Base-by-base conservation (phyloP, 495 filamentous ascomycete genomes). In the Podospora bellae-mahoneyi region DNA sequence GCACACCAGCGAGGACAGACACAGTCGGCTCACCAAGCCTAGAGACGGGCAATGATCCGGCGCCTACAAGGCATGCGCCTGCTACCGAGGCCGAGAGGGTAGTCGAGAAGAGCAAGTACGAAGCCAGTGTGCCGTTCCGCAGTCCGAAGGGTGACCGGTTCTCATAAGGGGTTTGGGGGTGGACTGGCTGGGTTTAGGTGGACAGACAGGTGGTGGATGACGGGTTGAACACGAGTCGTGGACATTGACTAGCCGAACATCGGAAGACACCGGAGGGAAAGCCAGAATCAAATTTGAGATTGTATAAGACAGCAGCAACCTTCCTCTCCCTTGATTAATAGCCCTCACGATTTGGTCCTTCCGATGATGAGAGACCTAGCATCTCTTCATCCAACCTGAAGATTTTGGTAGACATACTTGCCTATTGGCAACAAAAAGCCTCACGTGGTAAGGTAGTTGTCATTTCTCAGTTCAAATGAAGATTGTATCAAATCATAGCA, bases 21-120 rank as follows among this genome's bases (percentile, higher is more conserved):
- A 81, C 86, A 67, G 87, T 86, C 16, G 86, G 84, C 7, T 93
- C 89, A 48, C 93, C 92, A n/a, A 92, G 91, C 72, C 83, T 85
- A 66, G 93, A 97, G 79, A 87, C 88, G 18, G 90, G 85, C 67
- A 82, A 82, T 58, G 94, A 97, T 82, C 94, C 94, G 32, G 94
- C 94, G 23, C 89, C 95, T 4, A 95, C 93, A 26, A 82, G 91
- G 65, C 94, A 96, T 78, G 89, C 89, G 60, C 90, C 92, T 2
- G 83, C 90, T 69, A 92, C 86, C 39, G 91, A 92, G 74, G 80
- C 78, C 60, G 84, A 93, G 69, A 83, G 85, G 68, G 83, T 93
- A 44, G 68, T 86, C 48, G 91, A 93, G 77, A 94, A 93, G 81
- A 91, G 92, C 77, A 96, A 97, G 81, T 98, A 97, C 79, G 92